Evolutionary conservation across 2,329 filamentous ascomycete species (phyloP).

Genomic region (Zasmidium citrigriseum): DNA sequence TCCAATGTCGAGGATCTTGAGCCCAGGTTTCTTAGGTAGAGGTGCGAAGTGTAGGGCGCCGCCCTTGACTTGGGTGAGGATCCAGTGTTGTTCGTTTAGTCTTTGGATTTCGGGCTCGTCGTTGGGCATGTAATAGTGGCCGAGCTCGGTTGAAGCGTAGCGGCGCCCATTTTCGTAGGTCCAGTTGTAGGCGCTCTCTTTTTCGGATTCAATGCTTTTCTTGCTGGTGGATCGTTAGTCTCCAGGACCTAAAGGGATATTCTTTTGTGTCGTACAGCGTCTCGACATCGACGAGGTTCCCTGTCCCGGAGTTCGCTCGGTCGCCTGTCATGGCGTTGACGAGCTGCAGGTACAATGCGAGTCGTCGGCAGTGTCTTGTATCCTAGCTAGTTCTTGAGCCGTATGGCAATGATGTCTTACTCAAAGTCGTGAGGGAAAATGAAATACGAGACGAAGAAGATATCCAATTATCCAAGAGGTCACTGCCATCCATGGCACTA

Average conservation of each 20-base stretch:
- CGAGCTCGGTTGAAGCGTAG: slow-evolving; percentile 25
- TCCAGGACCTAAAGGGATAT: background rate
- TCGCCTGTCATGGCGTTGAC: background rate
- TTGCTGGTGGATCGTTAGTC: slow-evolving; percentile 3
- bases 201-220: slow-evolving; percentile 1
- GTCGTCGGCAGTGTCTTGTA: background rate
- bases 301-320: background rate
- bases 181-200: slow-evolving; percentile 15
- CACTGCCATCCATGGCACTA: background rate
- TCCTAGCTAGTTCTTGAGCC: background rate
- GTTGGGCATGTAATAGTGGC: slow-evolving; percentile 29
- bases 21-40: slow-evolving; percentile 10
- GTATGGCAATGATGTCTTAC: background rate
- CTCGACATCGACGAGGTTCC: slow-evolving; percentile 14
- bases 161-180: slow-evolving; percentile 24
- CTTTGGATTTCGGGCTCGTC: slow-evolving; percentile 28
- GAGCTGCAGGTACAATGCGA: background rate
- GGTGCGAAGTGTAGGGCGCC: slow-evolving; percentile 20
- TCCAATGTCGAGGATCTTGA: slow-evolving; percentile 24
- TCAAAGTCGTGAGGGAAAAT: background rate
- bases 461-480: background rate
- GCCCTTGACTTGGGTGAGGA: slow-evolving; percentile 23
- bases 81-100: slow-evolving; percentile 27
- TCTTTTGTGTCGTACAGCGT: slow-evolving; percentile 7
- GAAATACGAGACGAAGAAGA: background rate